Base-by-base conservation (phyloP, 129 eudicot species). In the carrot (Daucus carota) region DNA sequence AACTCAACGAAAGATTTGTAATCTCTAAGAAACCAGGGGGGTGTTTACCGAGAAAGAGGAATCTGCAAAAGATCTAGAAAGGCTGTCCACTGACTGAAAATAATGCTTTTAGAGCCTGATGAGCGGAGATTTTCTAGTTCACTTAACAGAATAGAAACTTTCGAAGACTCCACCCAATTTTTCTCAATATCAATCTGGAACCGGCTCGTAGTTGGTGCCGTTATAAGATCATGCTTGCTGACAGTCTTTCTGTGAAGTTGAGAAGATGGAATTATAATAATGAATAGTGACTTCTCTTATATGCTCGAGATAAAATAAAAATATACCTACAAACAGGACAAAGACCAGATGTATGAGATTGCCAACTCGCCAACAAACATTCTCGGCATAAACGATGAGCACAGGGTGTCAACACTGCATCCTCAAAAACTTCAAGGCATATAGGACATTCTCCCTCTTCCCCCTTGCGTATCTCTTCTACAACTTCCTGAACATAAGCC, bases 31-130 rank as follows among this genome's bases (percentile, higher is more conserved):
- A 63, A 57, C 28, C n/a, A n/a, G 65, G 65, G 41, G 41, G 28
- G 54, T 10, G 52, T 24, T 77, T 87, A 93, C 98, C 98, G 86
- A 31, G 89, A 77, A 83, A 94, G 86, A 77, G 98, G 96, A 83
- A 94, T 89, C 82, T 94, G 96, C 76, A 91, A 50, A 44, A 94
- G 93, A 78, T 94, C 98, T 70, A 91, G 75, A 81, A 94, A 94
- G 75, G 98, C 96, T 81, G 98, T 94, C 98, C 98, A 94, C 80
- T 94, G 97, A 84, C 98, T 94, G 78, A 93, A 93, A 13, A 93
- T 87, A 32, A 93, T 88, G 82, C 98, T 93, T 81, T 93, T 93
- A 54, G 98, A 88, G 47, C 96, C 87, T 38, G 87, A 77, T 72
- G 86, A 78, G 22, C 87, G 86, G 42, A 83, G 84, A 81, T 62